Base-by-base conservation (phyloP, 768 basidiomycete genomes). In the Phaffia australis region DNA sequence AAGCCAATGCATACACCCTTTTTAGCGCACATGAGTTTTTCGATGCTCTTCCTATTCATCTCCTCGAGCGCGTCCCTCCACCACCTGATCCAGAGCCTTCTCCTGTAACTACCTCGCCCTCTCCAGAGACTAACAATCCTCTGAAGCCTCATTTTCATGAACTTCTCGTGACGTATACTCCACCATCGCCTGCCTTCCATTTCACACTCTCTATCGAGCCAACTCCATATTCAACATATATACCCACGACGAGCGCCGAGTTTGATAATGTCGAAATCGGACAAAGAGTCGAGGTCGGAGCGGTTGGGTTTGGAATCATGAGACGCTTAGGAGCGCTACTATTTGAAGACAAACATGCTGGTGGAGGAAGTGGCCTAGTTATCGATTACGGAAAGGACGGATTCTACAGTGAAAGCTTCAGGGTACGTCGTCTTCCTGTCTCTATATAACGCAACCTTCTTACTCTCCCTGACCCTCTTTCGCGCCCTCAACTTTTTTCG, bases 11-110 rank as follows among this genome's bases (percentile, higher is more conserved):
- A 50, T 97, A 85, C 75, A 92, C 91, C 0, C 84, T 95, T 79
- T 75, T 95, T 27, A 78, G 97, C 19, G 95, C 95, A 0, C 93
- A 99, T 76, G 95, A 98, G 73, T 94, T 98, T 77, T 98, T 99
- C 69, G 95, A 98, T 74, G 93, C 93, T 0, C 80, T 99, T 54
- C 94, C 95, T 0, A 85, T 97, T 56, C 89, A 95, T 75, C 79
- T 92, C 48, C 78, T 98, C 48, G 85, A 94, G 80, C 66, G 60
- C 29, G 92, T 90, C 70, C 15, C 80, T 74, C 19, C 56, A 27
- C 30, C 47, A 30, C 1, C 56, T 25, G 25, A 48, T 3, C 8
- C 50, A 16, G 21, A 51, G 46, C 18, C 27, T 6, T 50, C 5
- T 25, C 4, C 35, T 14, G 19, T 60, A 52, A 16, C 19, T 3